Evolutionary conservation across 177 flowering plant genomes (phyloP), one percentile per base, ranked within the genome.

Genomic region (Vitis hybrid): DNA sequence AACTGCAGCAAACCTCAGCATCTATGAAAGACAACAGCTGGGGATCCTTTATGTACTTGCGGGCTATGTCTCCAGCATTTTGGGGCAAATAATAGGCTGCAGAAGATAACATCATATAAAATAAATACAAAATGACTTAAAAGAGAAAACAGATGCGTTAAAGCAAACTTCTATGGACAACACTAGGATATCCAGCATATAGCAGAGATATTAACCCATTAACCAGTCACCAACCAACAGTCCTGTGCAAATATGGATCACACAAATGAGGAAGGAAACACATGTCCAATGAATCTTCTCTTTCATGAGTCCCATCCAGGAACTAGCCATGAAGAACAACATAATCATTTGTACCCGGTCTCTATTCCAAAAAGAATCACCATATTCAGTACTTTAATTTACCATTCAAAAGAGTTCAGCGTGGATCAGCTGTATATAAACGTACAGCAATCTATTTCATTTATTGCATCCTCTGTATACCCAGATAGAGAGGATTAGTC

Each of bases 31-130:
- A 90, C 78, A 93, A 70, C 74, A 95, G 65, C 67, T 89, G 80
- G 2, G 96, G 91, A 84, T 95, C 99, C 69, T 80, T 82, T 52
- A 95, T 93, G 79, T 77, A 90, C 80, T 88, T 93, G 60, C 94
- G 85, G 75, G 99, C 98, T 69, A 91, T 86, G 80, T 78, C 81
- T 64, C 99, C 99, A 74, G 98, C 98, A 86, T 93, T 95, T 76
- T 93, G 97, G 64, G 99, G 97, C 77, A 95, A 77, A 85, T 87
- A 91, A 82, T 87, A 95, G 56, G 98, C 98, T 95, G 89, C 80
- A 77, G 62, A 65, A 19, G 26, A 70, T 68, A 75, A n/a, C 22
- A 72, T 55, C 29, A 65, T 10, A 2, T 57, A 51, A 53, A 3
- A 12, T 13, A 73, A 48, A 55, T 59, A 51, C 50, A 68, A 62